A percentile compares a stretch with the other conserved stretches of the same genome.
phyloP scores from a whole-genome alignment of 306 rosid species.

The Oxytropis ochrocephala region DNA sequence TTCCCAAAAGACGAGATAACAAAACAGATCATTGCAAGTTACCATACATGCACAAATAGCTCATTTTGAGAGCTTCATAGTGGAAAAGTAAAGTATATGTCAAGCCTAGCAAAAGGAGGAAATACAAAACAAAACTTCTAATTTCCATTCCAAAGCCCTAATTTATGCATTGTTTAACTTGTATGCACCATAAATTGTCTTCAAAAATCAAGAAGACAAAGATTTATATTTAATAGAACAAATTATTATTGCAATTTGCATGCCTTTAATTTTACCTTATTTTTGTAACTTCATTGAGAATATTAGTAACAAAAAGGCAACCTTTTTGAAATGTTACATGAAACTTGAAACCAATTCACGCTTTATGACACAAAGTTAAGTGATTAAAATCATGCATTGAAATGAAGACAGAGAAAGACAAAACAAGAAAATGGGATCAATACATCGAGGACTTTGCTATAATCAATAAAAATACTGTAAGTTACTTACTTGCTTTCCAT shows the following conservation, averaged over 20 bases:
- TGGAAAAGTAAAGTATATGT: not conserved
- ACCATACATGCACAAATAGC: not conserved
- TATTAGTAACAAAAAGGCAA: too few relatives aligned
- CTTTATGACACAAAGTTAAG: too few relatives aligned
- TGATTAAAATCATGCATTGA: too few relatives aligned
- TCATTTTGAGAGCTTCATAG: not conserved
- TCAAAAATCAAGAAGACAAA: not conserved
- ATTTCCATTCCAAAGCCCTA: not conserved
- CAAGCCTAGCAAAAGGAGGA: not conserved
- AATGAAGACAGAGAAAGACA: too few relatives aligned
- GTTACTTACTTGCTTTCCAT: constrained; percentile 77
- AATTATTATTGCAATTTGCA: too few relatives aligned
- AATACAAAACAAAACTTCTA: not conserved
- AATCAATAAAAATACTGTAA: not conserved
- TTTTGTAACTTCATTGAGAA: too few relatives aligned
- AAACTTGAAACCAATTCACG: too few relatives aligned
- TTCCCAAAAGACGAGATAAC: too few relatives aligned
- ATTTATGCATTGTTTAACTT: not conserved
- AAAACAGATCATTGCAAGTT: too few relatives aligned
- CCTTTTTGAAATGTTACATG: too few relatives aligned
- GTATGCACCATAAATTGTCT: not conserved
- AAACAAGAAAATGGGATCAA: too few relatives aligned
- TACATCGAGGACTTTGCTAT: not conserved
- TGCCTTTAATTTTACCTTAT: too few relatives aligned
- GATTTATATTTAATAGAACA: not conserved